Evolutionary conservation across 441 rosid species (phyloP).

Genomic region (Aleurites moluccanus): DNA sequence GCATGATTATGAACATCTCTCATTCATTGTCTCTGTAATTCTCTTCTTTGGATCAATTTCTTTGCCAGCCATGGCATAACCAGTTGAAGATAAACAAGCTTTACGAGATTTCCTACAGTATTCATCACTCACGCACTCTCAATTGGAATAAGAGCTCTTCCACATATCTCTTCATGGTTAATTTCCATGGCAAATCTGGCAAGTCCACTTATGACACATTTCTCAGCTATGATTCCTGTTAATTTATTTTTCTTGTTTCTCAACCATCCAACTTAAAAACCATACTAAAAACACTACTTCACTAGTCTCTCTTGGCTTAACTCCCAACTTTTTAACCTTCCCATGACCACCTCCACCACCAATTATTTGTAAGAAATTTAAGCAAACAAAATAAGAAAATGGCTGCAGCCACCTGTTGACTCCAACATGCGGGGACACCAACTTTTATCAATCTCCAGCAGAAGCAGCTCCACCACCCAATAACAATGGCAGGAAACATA

Average conservation of each 20-base stretch:
- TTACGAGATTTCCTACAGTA: conserved; percentile 57
- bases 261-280: conserved; percentile 32
- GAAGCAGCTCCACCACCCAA: conserved; percentile 15
- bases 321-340: no score
- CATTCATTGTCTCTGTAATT: conserved; percentile 34
- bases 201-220: not conserved
- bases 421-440: conserved; percentile 18
- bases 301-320: not conserved
- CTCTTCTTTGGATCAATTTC: conserved; percentile 38
- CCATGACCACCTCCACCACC: not conserved
- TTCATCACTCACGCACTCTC: conserved; percentile 43
- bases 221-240: not conserved
- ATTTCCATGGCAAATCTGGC: not conserved
- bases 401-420: conserved; percentile 31
- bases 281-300: not conserved
- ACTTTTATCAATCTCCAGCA: conserved; percentile 20
- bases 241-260: conserved; percentile 33
- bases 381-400: conserved; percentile 11
- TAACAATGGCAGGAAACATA: not conserved
- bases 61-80: conserved; percentile 44
- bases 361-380: not conserved
- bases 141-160: conserved; percentile 51
- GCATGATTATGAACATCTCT: conserved; percentile 33
- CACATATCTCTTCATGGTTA: not conserved
- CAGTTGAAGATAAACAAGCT: conserved; percentile 63